A percentile compares a stretch with the other conserved stretches of the same genome.
These are phyloP conservation scores for Pleurotus salmoneostramineus DNA, from an alignment of 768 basidiomycete species.

Conservation along the genomic window DNA sequence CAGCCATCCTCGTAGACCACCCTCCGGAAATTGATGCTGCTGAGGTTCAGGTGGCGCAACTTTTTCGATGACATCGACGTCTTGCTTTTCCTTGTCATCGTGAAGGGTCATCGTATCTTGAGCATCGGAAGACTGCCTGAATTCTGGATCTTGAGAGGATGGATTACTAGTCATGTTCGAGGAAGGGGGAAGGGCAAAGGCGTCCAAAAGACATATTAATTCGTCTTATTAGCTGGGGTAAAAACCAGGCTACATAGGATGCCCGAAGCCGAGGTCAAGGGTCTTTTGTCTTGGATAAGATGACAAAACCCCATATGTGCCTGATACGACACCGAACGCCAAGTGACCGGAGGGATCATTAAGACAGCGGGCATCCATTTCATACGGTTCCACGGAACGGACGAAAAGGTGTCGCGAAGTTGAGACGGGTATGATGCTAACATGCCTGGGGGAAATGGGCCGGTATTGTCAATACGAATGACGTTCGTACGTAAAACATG, in stretches of 20 bases:
- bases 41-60: neutral
- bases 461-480: too few species aligned
- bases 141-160: too few species aligned
- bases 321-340: too few species aligned
- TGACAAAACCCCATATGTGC: neutral
- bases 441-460: too few species aligned
- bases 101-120: neutral
- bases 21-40: constrained; percentile 12
- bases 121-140: too few species aligned
- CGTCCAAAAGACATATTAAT: neutral
- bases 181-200: neutral
- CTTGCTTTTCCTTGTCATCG: constrained; percentile 1
- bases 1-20: constrained; percentile 15
- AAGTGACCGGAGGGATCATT: too few species aligned
- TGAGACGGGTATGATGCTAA: too few species aligned
- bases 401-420: too few species aligned
- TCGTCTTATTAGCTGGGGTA: neutral
- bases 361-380: too few species aligned
- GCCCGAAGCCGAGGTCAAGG: constrained; percentile 2
- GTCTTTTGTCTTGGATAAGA: neutral
- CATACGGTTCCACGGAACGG: too few species aligned
- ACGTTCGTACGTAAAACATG: too few species aligned
- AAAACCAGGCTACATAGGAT: neutral
- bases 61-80: neutral
- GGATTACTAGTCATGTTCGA: too few species aligned